Base-by-base conservation (phyloP, 345 rosid genomes). In the Salix exigua region DNA sequence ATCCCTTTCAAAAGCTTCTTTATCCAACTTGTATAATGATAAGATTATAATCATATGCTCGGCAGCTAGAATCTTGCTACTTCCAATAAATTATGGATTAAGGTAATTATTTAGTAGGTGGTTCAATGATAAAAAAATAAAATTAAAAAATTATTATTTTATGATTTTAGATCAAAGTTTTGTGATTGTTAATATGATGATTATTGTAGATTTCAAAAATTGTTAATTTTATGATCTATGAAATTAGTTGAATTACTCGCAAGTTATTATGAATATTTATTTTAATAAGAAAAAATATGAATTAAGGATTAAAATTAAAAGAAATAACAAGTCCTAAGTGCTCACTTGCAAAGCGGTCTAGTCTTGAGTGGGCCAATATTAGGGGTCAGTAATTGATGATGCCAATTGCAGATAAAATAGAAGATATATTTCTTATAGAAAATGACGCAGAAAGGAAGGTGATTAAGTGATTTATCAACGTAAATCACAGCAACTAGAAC, bases 141-240 rank as follows among this genome's bases (percentile, higher is more conserved):
- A 31, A 4, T 31, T 31, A 33, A 33, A 31, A 31, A 33, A 0
- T 0, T 33, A 5, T 33, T 33, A 0, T 33, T 5, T 33, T 5
- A 0, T 33, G 7, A 0, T 33, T 4, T 33, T 33, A 33, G 0
- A 5, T 33, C 5, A 0, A 0, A 33, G 0, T 33, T 33, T 0
- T 33, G 5, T 33, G 1, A 33, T 33, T 33, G 1, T 1, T 33
- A 33, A 33, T 33, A 33, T 33, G 6, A 33, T 33, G 0, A 33
- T 33, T 0, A 33, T 5, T 33, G 0, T 4, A 33, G 0, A 33
- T 33, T 33, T 33, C 5, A 4, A 5, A 4, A 5, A 33, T 5
- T 0, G 0, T 33, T 33, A 33, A 33, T 0, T 33, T 33, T 5
- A 33, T 4, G 5, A 33, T 4, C 0, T 33, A 5, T 4, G 0